Conservation (phyloP, 768 basidiomycete genomes). For the Pulveroboletus ravenelii region DNA sequence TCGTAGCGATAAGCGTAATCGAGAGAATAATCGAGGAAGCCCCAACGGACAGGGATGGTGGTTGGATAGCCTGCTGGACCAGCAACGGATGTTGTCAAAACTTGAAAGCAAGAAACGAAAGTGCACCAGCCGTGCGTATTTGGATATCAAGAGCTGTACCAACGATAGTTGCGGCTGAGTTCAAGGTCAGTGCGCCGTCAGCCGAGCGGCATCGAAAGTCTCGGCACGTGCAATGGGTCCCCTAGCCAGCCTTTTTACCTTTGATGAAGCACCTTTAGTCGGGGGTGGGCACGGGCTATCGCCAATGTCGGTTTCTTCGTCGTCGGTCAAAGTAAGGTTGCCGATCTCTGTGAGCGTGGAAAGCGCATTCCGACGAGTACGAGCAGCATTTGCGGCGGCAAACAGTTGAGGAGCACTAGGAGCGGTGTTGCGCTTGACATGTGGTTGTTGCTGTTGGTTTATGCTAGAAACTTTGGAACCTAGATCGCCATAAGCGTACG, state of each 20-base stretch:
- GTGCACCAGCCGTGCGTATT: neutral
- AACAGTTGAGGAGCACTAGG: conserved; percentile 57
- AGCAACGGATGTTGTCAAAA: conserved; percentile 3
- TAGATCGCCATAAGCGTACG: conserved; percentile 87
- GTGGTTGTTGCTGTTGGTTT: conserved; percentile 36
- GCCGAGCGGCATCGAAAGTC: conserved; percentile 61
- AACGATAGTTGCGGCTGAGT: neutral
- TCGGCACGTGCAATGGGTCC: conserved; percentile 55
- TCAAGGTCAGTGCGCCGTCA: conserved; percentile 41
- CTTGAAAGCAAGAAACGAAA: conserved; percentile 4
- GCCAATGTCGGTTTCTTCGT: conserved; percentile 73
- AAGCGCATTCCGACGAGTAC: conserved; percentile 57
- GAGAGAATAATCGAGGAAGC: conserved; percentile 2
- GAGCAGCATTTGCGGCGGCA: conserved; percentile 65
- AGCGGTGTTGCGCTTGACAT: conserved; percentile 62
- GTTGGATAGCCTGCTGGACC: conserved; percentile 8
- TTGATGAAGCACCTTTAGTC: conserved; percentile 50
- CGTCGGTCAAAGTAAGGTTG: conserved; percentile 61
- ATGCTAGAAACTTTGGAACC: conserved; percentile 37
- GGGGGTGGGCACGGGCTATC: conserved; percentile 88
- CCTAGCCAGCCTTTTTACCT: conserved; percentile 53
- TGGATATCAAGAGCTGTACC: conserved; percentile 1
- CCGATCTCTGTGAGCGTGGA: conserved; percentile 65
- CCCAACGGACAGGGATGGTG: neutral
- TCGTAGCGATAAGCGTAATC: conserved; percentile 11